Base-by-base conservation (phyloP, 2,329 filamentous ascomycete genomes). In the Stemphylium vesicarium region DNA sequence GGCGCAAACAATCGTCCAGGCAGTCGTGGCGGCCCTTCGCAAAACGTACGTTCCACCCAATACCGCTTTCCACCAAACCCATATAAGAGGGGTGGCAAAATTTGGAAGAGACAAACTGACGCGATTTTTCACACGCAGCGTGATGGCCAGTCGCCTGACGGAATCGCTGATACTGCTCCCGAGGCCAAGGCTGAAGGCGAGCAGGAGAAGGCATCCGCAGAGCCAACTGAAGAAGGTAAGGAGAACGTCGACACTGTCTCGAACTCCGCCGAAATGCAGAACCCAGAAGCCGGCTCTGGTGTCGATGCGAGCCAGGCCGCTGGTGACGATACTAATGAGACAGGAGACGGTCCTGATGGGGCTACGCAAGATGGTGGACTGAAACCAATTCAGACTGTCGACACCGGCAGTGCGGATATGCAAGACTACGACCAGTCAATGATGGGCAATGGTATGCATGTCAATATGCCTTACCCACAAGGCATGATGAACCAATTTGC, bases 401-500 rank as follows among this genome's bases (percentile, higher is more conserved):
- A 73, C 16, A 69, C 68, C 26, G 63, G 65, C 22, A 68, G 69
- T 48, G 57, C 45, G 42, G 63, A 64, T 29, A 56, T 64, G 44
- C 56, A 61, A 31, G 44, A 53, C 36, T 71, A 65, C 56, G 56
- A 66, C 38, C 64, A 68, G 46, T 50, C 60, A 15, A 72, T 68
- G 62, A 72, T 72, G 69, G 54, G 61, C 38, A 59, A 63, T 50
- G 65, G 58, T 15, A 72, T 72, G 63, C 63, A 65, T n/a, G 46
- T 59, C 10, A 62, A 64, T 36, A 58, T 64, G 56, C 51, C 60
- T 35, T 70, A 63, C 35, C 39, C 50, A 33, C 60, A 63, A 29
- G 68, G 63, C 22, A 73, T 73, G 69, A 72, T 73, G 66, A 70
- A 71, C 53, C 65, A 71, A 61, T 86, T 83, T 75, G 80, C 83